Conservation (phyloP, 1,139 yeast genomes). For the Geotrichum candidum region DNA sequence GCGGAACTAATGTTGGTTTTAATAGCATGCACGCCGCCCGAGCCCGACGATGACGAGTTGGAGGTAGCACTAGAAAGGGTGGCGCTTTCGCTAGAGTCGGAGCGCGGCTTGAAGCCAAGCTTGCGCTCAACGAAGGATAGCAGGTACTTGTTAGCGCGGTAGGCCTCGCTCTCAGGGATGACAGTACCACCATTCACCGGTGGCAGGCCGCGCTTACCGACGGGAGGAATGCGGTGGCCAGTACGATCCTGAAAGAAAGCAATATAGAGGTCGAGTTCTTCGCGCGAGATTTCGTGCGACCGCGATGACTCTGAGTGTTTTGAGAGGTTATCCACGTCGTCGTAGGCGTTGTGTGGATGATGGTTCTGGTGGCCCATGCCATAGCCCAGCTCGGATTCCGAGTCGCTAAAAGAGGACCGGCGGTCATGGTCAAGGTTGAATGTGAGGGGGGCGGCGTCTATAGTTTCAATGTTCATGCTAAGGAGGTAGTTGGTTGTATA, state of each 20-base stretch:
- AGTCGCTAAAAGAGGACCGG: not conserved
- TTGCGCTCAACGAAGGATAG: not conserved
- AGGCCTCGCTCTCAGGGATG: not conserved
- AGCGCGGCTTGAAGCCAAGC: not conserved
- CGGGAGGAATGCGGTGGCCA: slow-evolving; percentile 5
- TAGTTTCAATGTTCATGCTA: slow-evolving; percentile 8
- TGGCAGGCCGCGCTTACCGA: slow-evolving; percentile 3
- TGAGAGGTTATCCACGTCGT: not conserved
- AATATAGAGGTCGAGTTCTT: slow-evolving; percentile 6
- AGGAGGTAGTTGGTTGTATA: not conserved
- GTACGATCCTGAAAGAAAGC: not conserved
- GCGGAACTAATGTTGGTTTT: not conserved
- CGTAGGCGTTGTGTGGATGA: not conserved
- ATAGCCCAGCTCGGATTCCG: not conserved
- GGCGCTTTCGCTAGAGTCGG: not conserved
- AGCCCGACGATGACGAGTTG: not conserved
- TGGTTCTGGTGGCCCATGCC: not conserved
- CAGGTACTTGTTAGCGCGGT: slow-evolving; percentile 3
- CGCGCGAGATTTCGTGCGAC: slow-evolving; percentile 3
- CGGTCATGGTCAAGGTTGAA: slow-evolving; percentile 1
- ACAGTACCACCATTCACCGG: not conserved
- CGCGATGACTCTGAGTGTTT: not conserved
- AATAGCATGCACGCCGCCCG: not conserved
- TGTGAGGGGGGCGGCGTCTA: slow-evolving; percentile 9
- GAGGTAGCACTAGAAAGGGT: not conserved